Evolutionary conservation across 345 rosid genomes (phyloP).

Genomic region (Cardamine resedifolia): DNA sequence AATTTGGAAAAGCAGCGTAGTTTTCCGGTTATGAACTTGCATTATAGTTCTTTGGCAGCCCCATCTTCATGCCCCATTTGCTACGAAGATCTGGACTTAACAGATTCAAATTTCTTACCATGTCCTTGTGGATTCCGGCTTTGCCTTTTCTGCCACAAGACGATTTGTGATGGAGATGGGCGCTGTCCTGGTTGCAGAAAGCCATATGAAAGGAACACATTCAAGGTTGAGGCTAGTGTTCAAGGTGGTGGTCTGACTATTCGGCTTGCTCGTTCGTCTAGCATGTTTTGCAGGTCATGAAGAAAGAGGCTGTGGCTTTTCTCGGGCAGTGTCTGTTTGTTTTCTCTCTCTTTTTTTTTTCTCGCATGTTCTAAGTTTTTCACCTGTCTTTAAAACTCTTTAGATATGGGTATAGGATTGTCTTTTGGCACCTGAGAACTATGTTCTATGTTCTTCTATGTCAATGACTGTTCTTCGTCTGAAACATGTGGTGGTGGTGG

Average conservation of each 20-base stretch:
- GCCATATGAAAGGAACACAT: conserved; percentile 55
- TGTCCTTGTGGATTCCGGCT: conserved; percentile 88
- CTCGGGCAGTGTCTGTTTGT: conserved; percentile 44
- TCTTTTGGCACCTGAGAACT: conserved; percentile 50
- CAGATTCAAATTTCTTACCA: conserved; percentile 79
- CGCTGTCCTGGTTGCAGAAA: conserved; percentile 98
- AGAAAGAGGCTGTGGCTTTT: conserved; percentile 32
- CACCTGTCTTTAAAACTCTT: conserved; percentile 41
- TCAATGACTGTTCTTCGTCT: conserved; percentile 53
- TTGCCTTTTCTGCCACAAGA: conserved; percentile 95
- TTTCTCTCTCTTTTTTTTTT: conserved; percentile 25
- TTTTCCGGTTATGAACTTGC: conserved; percentile 58
- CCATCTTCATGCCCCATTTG: conserved; percentile 76
- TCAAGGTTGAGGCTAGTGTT: conserved; percentile 53
- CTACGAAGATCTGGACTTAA: conserved; percentile 80
- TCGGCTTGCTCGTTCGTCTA: conserved; percentile 70
- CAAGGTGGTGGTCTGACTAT: conserved; percentile 60
- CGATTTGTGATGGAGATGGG: conserved; percentile 84
- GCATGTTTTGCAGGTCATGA: conserved; percentile 87
- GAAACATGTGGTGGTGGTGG: conserved; percentile 56
- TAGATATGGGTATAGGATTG: conserved; percentile 57
- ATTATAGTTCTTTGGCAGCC: conserved; percentile 32
- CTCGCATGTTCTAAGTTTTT: conserved; percentile 36
- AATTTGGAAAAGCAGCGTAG: conserved; percentile 70
- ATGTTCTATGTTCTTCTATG: conserved; percentile 51